Base-by-base conservation (phyloP, 2,329 filamentous ascomycete genomes). In the Tolypocladium nubicola region DNA sequence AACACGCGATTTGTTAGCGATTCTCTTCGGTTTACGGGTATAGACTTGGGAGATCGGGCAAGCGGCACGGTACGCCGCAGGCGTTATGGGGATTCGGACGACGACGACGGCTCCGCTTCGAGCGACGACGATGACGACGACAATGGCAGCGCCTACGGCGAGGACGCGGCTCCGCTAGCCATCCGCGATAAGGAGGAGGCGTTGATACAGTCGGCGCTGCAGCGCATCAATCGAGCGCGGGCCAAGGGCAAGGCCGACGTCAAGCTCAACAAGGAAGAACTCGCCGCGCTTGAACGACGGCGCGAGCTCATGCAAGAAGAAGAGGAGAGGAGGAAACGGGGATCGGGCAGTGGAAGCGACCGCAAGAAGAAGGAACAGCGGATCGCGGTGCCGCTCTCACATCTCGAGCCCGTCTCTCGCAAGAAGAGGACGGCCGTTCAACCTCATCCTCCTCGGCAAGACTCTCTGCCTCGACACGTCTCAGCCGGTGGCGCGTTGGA, bases 221-320 rank as follows among this genome's bases (percentile, higher is more conserved):
- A 86, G 65, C 87, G 90, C 63, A 95, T 97, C 67, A 83, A 86
- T 62, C 82, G 85, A 62, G 90, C 92, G 19, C 85, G 89, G 68
- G 83, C 83, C 61, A 84, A 84, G 66, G 91, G 91, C 61, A 87
- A 86, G 70, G 78, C 80, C 50, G 89, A 95, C 58, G 89, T 97
- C 57, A 88, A 86, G 68, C 80, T 97, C 61, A 90, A 82, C 64
- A 82, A 86, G 66, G 84, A 88, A 56, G 92, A 97, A 71, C 77
- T 96, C 64, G 87, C 86, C 60, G 91, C 90, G 52, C 78, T 96
- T 63, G 87, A 93, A 68, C 82, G 85, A 61, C 79, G 81, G 65
- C 75, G 81, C 61, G 82, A 84, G 68, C 82, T 86, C 58, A 74
- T 84, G 64, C 76, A 80, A 63, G 75, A 76, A 39, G 73, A 76